Evolutionary conservation across 148 eudicot species (phyloP).

Genomic region (Salicornia ramosissima): DNA sequence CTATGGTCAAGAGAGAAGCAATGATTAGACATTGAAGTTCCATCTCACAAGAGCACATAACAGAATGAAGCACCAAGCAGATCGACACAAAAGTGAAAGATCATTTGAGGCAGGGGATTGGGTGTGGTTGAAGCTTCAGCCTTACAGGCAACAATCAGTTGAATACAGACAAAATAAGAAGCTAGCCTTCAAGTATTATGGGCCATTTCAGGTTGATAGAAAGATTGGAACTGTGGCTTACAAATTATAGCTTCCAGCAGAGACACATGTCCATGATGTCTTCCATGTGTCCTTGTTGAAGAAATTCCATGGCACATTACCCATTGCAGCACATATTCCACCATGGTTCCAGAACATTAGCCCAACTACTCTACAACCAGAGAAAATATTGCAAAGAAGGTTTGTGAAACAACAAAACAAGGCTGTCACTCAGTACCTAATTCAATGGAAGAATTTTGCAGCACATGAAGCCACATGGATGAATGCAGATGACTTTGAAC

Average conservation of each 20-base stretch:
- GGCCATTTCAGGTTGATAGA: slow-evolving; percentile 2
- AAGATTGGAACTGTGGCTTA: neutral
- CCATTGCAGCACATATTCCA: no score
- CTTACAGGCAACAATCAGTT: neutral
- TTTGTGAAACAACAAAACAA: neutral
- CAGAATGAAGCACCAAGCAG: neutral
- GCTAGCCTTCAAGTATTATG: slow-evolving; percentile 4
- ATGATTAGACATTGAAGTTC: slow-evolving; percentile 1
- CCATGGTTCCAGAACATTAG: neutral
- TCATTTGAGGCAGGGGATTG: neutral
- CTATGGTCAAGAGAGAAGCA: neutral
- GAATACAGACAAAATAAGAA: neutral
- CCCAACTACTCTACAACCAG: neutral
- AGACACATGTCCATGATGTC: neutral
- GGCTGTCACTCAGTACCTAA: neutral
- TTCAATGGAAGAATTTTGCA: neutral
- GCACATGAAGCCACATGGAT: neutral
- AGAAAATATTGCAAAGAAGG: neutral
- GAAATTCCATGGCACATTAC: no score
- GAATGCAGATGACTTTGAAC: neutral
- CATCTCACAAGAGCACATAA: slow-evolving; percentile 2
- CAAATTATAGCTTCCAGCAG: neutral
- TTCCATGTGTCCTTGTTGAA: no score
- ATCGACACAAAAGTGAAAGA: neutral
- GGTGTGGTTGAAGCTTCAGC: neutral